A percentile compares a stretch with the other conserved stretches of the same genome.
These are phyloP conservation scores for Neurospora sublineolata DNA, from an alignment of 495 filamentous ascomycete species.

Conservation along the genomic window DNA sequence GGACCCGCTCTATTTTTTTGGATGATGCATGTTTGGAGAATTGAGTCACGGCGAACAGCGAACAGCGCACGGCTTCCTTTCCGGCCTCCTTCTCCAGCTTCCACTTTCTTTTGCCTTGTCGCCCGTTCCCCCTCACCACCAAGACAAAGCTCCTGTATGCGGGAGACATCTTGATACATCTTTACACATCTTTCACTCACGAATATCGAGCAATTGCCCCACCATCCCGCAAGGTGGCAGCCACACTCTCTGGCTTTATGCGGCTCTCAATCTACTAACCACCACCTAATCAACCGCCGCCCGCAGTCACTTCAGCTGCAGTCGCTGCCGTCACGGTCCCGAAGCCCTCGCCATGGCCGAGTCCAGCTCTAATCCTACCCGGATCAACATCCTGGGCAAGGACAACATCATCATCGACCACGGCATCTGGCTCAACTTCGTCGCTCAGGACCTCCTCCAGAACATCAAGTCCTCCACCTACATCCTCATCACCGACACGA, in stretches of 20 bases:
- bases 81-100: background rate
- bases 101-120: background rate
- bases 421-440: constrained; percentile 73
- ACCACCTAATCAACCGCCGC: background rate
- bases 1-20: background rate
- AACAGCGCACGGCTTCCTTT: background rate
- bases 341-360: background rate
- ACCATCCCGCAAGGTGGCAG: background rate
- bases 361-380: constrained; percentile 28
- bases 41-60: background rate
- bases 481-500: constrained; percentile 91
- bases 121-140: background rate
- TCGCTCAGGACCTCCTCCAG: constrained; percentile 69
- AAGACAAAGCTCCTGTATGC: background rate
- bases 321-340: background rate
- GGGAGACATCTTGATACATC: background rate
- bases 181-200: background rate
- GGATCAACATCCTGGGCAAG: constrained; percentile 41
- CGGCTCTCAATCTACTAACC: background rate
- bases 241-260: background rate
- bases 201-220: background rate
- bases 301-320: background rate
- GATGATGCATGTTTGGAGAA: background rate
- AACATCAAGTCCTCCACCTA: constrained; percentile 79
- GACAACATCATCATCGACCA: constrained; percentile 89